Conservation (phyloP, 495 filamentous ascomycete genomes). For the Hypoxylon cercidicola region DNA sequence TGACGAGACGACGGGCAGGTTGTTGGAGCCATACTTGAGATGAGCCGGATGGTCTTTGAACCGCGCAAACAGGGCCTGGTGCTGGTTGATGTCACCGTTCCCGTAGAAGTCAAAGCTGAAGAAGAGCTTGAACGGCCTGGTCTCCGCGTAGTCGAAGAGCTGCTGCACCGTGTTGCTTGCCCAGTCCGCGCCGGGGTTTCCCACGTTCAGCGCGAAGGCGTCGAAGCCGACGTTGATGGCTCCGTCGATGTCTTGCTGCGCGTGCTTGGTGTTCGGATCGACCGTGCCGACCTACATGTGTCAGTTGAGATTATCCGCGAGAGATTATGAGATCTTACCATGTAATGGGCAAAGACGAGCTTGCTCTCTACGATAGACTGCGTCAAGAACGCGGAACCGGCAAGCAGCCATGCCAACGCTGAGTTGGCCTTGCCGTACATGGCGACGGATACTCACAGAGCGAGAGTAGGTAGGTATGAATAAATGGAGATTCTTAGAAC, state of each 20-base stretch:
- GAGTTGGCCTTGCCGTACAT: conserved; percentile 31
- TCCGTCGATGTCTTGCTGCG: conserved; percentile 47
- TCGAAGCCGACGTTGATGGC: conserved; percentile 47
- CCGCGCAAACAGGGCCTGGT: conserved; percentile 40
- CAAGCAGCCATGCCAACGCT: conserved; percentile 22
- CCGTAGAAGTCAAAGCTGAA: conserved; percentile 54
- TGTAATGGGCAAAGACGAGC: conserved; percentile 44
- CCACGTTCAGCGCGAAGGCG: conserved; percentile 53
- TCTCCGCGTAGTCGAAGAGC: conserved; percentile 47
- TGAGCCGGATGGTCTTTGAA: conserved; percentile 44
- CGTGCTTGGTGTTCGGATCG: conserved; percentile 44
- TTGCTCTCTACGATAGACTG: conserved; percentile 32
- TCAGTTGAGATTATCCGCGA: neutral
- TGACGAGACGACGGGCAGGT: conserved; percentile 46
- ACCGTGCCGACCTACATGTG: conserved; percentile 44
- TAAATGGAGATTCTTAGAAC: neutral
- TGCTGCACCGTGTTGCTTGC: conserved; percentile 41
- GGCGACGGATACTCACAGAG: neutral
- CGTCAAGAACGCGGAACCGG: conserved; percentile 22
- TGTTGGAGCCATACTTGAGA: conserved; percentile 36
- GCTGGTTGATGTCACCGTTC: conserved; percentile 38
- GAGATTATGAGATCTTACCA: conserved; percentile 25
- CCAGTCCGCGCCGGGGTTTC: conserved; percentile 39
- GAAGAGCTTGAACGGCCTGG: conserved; percentile 51
- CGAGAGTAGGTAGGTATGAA: neutral